Conservation (phyloP, 495 filamentous ascomycete species). For the Xylaria cubensis region DNA sequence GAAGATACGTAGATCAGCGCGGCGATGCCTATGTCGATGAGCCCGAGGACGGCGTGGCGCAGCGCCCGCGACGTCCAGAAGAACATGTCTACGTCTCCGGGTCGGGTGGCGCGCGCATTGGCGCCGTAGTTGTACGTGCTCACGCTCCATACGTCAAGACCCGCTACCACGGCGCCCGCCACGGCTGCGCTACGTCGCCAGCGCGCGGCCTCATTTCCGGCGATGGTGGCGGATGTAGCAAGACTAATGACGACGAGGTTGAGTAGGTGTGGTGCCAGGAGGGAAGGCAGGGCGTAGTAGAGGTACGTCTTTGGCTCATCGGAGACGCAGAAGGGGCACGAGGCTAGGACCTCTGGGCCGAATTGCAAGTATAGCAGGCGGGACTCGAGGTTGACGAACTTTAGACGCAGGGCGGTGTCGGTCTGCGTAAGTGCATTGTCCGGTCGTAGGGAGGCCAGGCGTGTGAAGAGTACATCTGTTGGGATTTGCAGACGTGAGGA, state of each 20-base stretch:
- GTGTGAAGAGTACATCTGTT: constrained; percentile 82
- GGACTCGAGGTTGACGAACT: constrained; percentile 71
- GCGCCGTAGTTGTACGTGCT: constrained; percentile 63
- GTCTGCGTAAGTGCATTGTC: constrained; percentile 57
- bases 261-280: constrained; percentile 77
- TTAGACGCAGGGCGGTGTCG: constrained; percentile 69
- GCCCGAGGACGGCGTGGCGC: constrained; percentile 64
- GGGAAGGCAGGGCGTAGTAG: constrained; percentile 77
- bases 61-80: constrained; percentile 70
- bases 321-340: constrained; percentile 82
- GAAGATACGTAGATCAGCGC: constrained; percentile 71
- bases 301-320: constrained; percentile 76
- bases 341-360: constrained; percentile 72
- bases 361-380: constrained; percentile 82
- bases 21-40: constrained; percentile 67
- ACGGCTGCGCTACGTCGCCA: constrained; percentile 78
- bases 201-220: constrained; percentile 57
- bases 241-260: constrained; percentile 74
- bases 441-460: constrained; percentile 69
- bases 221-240: constrained; percentile 60
- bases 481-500: constrained; percentile 83
- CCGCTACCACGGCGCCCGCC: constrained; percentile 62
- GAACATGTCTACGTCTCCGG: constrained; percentile 67
- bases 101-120: constrained; percentile 64
- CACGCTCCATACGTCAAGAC: constrained; percentile 67